phyloP scores from a whole-genome alignment of 129 eudicot species.

The Calendula officinalis region DNA sequence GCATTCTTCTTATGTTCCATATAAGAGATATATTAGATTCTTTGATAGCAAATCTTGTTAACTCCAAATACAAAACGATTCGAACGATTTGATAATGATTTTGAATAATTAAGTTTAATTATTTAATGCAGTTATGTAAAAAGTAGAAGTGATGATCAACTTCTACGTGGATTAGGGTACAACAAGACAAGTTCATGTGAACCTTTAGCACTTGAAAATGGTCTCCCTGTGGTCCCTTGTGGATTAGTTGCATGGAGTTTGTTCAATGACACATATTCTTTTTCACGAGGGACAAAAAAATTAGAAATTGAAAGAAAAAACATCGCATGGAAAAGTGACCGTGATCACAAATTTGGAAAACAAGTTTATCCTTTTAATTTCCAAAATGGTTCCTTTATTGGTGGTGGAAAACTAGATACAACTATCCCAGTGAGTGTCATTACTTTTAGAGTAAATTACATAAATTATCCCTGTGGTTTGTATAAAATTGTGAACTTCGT shows the following conservation, averaged over 20 bases:
- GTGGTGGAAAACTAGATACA: conserved; percentile 81
- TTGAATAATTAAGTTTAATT: conserved; percentile 13
- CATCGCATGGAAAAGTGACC: conserved; percentile 91
- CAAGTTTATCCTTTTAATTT: conserved; percentile 73
- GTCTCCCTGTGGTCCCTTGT: conserved; percentile 87
- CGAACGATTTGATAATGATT: too few relatives aligned
- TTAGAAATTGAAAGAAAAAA: conserved; percentile 59
- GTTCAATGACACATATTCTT: conserved; percentile 76
- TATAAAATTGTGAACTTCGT: too few relatives aligned
- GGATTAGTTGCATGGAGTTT: conserved; percentile 95
- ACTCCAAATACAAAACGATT: background rate
- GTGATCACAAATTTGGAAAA: conserved; percentile 76
- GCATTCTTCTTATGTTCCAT: background rate
- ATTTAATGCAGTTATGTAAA: conserved; percentile 62
- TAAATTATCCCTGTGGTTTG: too few relatives aligned
- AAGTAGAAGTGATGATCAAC: conserved; percentile 78
- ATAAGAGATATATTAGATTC: background rate
- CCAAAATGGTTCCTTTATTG: conserved; percentile 74
- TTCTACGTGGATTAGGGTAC: conserved; percentile 56
- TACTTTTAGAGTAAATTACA: too few relatives aligned
- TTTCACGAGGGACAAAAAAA: conserved; percentile 50
- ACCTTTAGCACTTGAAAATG: conserved; percentile 55
- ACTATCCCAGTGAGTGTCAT: conserved; percentile 60
- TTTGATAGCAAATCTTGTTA: background rate
- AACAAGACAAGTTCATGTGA: conserved; percentile 59